Base-by-base conservation (phyloP, 2,329 filamentous ascomycete species). In the Tolypocladium amazonense region DNA sequence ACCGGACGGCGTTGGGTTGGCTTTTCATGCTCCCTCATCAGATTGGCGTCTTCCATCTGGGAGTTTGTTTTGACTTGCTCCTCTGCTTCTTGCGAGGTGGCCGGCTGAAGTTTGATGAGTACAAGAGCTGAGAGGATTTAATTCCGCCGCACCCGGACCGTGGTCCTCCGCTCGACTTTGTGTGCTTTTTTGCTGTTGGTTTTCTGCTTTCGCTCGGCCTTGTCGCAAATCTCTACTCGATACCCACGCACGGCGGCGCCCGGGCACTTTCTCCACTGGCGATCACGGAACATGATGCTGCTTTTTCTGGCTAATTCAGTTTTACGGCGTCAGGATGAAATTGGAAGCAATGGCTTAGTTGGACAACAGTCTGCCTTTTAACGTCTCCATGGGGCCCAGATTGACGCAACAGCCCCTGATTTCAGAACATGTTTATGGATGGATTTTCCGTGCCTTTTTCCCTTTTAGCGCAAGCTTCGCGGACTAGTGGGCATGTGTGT, bases 71-170 rank as follows among this genome's bases (percentile, higher is more conserved):
- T 67, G 65, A 68, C 71, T 69, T 67, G 56, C 65, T 67, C 71
- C 76, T 79, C 76, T 77, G 75, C 77, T 80, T 79, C 77, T 79
- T 65, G 68, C 68, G 73, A 79, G 76, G 77, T 79, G 62, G 57
- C 60, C 80, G 77, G 77, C 75, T 73, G 73, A 76, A 60, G 67
- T 71, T 65, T 74, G 74, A 76, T 75, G 73, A 73, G 69, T 68
- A 71, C 67, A 69, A 63, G 72, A 73, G 72, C 72, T 72, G 74
- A 71, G 73, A 75, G 74, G 75, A 68, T 67, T 59, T 72, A 68
- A 69, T 70, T 45, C 58, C 43, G 63, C 63, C 65, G 62, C 62
- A 63, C 52, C 64, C 62, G 65, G 66, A 58, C 65, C 59, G 58
- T 53, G 53, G 59, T 68, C 68, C 69, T 71, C 66, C 65, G 67